A percentile compares a stretch with the other conserved stretches of the same genome.
Conservation (phyloP, 1,284 basidiomycete genomes). For the Ceratobasidium sp. region DNA sequence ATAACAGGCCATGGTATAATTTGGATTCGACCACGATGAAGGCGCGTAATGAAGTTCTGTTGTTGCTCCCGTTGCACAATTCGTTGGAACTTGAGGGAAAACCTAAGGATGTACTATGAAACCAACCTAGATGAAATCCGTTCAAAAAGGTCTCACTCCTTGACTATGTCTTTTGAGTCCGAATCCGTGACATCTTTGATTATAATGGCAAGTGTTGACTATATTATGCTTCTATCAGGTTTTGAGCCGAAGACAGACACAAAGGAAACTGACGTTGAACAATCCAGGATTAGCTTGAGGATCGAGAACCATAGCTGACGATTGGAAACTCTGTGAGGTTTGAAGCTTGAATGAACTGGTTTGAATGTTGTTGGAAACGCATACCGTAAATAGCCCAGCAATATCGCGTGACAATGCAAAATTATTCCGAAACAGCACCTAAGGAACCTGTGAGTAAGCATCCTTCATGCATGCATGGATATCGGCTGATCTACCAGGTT, state of each 20-base stretch:
- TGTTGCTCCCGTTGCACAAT: constrained; percentile 66
- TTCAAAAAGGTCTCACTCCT: constrained; percentile 47
- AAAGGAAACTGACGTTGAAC: constrained; percentile 54
- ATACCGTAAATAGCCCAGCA: constrained; percentile 57
- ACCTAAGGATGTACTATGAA: constrained; percentile 50
- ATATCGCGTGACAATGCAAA: constrained; percentile 50
- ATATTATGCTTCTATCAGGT: neutral
- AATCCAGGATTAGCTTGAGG: constrained; percentile 63
- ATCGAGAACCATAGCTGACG: constrained; percentile 64
- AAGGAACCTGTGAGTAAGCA: neutral
- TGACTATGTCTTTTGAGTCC: constrained; percentile 63
- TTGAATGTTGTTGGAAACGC: neutral
- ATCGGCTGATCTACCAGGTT: constrained; percentile 52
- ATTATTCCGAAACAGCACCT: constrained; percentile 57
- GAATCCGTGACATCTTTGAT: constrained; percentile 71
- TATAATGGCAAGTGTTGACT: constrained; percentile 64
- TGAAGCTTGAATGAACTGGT: constrained; percentile 42
- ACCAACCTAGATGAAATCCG: no score
- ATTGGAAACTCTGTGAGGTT: constrained; percentile 63
- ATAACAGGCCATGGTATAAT: constrained; percentile 31
- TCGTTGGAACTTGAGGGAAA: constrained; percentile 60
- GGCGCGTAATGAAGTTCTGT: constrained; percentile 64
- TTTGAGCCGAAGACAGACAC: constrained; percentile 47
- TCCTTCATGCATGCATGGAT: neutral
- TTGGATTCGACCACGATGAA: constrained; percentile 50